phyloP scores from a whole-genome alignment of 768 basidiomycete genomes.

The Psilocybe subaeruginosa region DNA sequence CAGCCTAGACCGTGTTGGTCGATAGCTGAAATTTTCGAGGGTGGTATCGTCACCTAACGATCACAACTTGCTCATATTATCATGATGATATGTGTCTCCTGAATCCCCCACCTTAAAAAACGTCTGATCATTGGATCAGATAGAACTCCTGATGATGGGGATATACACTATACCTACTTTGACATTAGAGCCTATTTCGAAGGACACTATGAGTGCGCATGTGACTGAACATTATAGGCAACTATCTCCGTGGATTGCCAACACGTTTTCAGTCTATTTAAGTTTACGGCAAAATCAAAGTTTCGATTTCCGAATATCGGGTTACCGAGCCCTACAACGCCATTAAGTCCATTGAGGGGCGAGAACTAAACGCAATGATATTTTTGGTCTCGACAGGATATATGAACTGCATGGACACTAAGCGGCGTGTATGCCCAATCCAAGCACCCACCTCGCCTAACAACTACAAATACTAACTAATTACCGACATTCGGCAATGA shows the following conservation, averaged over 20 bases:
- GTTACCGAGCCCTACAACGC: not conserved
- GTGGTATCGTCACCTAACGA: no score
- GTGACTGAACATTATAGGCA: not conserved
- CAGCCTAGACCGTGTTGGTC: no score
- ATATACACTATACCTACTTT: not conserved
- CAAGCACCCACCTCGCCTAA: slow-evolving; percentile 5
- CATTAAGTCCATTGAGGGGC: not conserved
- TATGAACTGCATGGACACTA: not conserved
- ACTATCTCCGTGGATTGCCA: not conserved
- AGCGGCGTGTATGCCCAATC: not conserved
- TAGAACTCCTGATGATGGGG: not conserved
- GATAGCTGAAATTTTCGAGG: no score
- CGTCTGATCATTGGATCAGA: not conserved
- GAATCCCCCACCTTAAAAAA: not conserved
- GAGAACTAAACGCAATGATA: not conserved
- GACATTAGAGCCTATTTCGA: not conserved
- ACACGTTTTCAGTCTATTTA: no score
- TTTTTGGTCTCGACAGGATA: not conserved
- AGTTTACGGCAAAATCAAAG: not conserved
- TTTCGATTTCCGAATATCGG: not conserved
- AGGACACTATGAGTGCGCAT: not conserved
- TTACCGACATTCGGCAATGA: not conserved
- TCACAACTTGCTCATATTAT: no score
- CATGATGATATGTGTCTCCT: not conserved
- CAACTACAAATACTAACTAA: not conserved